A percentile compares a stretch with the other conserved stretches of the same genome.
phyloP scores from a whole-genome alignment of 1,284 basidiomycete species.

The Boletus calvinii region DNA sequence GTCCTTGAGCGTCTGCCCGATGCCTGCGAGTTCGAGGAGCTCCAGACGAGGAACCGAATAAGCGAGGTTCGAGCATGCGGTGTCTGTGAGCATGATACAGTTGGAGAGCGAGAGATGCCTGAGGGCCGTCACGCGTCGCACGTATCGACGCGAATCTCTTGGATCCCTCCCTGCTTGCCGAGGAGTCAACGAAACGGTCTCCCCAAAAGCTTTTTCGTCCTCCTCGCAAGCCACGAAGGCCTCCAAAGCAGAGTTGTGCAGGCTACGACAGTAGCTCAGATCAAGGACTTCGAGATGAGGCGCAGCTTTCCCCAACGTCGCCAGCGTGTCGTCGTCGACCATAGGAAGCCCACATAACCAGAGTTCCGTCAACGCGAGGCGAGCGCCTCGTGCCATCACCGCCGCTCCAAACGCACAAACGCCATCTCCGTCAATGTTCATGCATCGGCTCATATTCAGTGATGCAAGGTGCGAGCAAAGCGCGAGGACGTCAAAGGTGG shows the following conservation, averaged over 20 bases:
- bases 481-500: slow-evolving; percentile 67
- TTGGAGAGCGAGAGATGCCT: slow-evolving; percentile 77
- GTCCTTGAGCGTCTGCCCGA: slow-evolving; percentile 67
- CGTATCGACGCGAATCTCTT: slow-evolving; percentile 48
- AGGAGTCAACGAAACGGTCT: slow-evolving; percentile 53
- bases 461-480: slow-evolving; percentile 54
- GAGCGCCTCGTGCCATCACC: slow-evolving; percentile 44
- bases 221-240: slow-evolving; percentile 63
- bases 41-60: slow-evolving; percentile 74
- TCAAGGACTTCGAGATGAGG: slow-evolving; percentile 83
- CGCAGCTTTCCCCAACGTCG: slow-evolving; percentile 57
- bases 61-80: slow-evolving; percentile 70
- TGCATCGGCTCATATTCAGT: slow-evolving; percentile 77
- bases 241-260: slow-evolving; percentile 75
- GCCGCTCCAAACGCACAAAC: slow-evolving; percentile 45
- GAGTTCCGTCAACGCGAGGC: slow-evolving; percentile 55
- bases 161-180: slow-evolving; percentile 65
- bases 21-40: slow-evolving; percentile 78
- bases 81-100: slow-evolving; percentile 75
- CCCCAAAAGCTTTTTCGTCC: slow-evolving; percentile 33
- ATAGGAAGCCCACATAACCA: slow-evolving; percentile 64
- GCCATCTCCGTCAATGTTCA: slow-evolving; percentile 65
- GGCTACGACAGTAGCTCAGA: slow-evolving; percentile 65
- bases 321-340: slow-evolving; percentile 59
- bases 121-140: slow-evolving; percentile 66